Conservation (phyloP, 2,329 filamentous ascomycete genomes). For the Microsporum audouinii region DNA sequence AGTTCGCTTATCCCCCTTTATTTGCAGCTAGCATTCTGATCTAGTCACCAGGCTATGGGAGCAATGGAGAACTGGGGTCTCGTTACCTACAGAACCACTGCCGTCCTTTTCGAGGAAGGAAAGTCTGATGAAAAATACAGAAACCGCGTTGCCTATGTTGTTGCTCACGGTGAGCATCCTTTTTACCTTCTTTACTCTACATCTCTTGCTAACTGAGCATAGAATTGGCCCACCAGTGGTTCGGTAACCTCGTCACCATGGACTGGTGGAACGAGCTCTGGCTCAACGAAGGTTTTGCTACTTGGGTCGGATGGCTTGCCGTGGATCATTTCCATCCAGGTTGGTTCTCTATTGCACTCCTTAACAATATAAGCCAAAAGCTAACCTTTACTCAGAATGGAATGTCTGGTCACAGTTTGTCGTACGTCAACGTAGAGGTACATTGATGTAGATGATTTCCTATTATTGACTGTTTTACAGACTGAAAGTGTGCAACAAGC, state of each 20-base stretch:
- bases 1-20: constrained; percentile 23
- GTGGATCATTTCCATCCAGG: constrained; percentile 79
- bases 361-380: background rate
- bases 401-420: constrained; percentile 97
- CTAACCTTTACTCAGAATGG: constrained; percentile 53
- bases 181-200: background rate
- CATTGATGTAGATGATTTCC: constrained; percentile 18
- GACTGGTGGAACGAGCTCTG: constrained; percentile 93
- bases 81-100: constrained; percentile 90
- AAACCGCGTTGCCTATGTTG: constrained; percentile 90
- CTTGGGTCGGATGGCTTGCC: constrained; percentile 94
- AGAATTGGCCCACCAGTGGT: constrained; percentile 94
- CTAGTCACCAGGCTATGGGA: constrained; percentile 37
- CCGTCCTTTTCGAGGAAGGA: constrained; percentile 89
- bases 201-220: background rate
- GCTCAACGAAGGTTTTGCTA: constrained; percentile 94
- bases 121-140: constrained; percentile 82
- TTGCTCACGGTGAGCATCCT: constrained; percentile 56
- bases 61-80: constrained; percentile 97
- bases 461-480: constrained; percentile 35
- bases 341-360: constrained; percentile 21
- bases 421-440: constrained; percentile 50
- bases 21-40: constrained; percentile 18
- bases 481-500: constrained; percentile 89
- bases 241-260: constrained; percentile 91